phyloP scores from a whole-genome alignment of 116 monocot species.

The Dioscorea cayenensis region DNA sequence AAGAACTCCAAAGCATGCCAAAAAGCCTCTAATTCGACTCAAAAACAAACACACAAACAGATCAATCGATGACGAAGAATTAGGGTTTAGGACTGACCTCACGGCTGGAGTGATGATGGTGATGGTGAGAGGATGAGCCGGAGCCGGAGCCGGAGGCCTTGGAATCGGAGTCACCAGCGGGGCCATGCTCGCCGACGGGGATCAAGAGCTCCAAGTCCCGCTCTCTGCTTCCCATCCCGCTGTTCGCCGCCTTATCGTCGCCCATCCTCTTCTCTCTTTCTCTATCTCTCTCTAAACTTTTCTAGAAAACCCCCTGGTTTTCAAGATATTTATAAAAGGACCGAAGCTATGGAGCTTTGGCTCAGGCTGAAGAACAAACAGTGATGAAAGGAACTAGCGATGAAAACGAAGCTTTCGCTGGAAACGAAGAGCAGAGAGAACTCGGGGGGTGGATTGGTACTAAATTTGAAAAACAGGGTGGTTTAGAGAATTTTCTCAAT shows the following conservation, averaged over 20 bases:
- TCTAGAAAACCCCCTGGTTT: too few relatives aligned
- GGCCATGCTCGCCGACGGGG: conserved; percentile 12
- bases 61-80: background rate
- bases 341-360: too few relatives aligned
- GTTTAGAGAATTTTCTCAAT: too few relatives aligned
- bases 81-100: conserved; percentile 24
- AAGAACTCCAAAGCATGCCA: background rate
- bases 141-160: conserved; percentile 27
- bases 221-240: conserved; percentile 22
- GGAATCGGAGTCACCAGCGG: conserved; percentile 21
- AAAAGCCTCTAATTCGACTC: background rate
- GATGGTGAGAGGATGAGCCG: conserved; percentile 11
- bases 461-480: too few relatives aligned
- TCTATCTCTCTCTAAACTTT: background rate
- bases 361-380: too few relatives aligned
- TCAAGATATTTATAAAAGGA: too few relatives aligned
- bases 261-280: conserved; percentile 15
- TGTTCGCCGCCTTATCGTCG: conserved; percentile 24
- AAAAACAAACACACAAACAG: background rate
- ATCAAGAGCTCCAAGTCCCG: conserved; percentile 45
- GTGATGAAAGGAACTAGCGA: too few relatives aligned
- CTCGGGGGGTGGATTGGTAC: too few relatives aligned
- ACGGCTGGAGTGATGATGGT: conserved; percentile 27
- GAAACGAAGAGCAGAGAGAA: too few relatives aligned
- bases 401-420: too few relatives aligned